These are phyloP conservation scores for Boeremia exigua DNA, from an alignment of 2,329 filamentous ascomycete species.

Conservation along the genomic window DNA sequence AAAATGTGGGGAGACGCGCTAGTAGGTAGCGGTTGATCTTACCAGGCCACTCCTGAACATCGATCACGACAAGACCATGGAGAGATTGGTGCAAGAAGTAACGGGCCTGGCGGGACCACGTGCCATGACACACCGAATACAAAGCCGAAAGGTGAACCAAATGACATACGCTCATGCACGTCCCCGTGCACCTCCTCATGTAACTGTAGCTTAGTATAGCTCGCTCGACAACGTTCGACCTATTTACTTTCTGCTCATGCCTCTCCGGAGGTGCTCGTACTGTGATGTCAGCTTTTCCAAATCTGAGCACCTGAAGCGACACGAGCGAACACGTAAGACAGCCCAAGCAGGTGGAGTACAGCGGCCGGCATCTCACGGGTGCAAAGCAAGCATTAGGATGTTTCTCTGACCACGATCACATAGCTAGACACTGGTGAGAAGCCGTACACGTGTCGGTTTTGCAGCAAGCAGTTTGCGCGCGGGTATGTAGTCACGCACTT, in stretches of 20 bases:
- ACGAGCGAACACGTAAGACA: slow-evolving; percentile 1
- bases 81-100: not conserved
- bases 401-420: not conserved
- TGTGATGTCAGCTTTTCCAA: not conserved
- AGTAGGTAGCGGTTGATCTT: not conserved
- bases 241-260: not conserved
- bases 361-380: not conserved
- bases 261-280: not conserved
- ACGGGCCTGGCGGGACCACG: not conserved
- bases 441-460: not conserved
- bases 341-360: not conserved
- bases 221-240: not conserved
- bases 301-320: not conserved
- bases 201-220: not conserved
- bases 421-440: slow-evolving; percentile 1
- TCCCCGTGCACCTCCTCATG: not conserved
- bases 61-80: not conserved
- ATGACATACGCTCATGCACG: not conserved
- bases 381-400: not conserved
- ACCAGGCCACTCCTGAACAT: too few relatives aligned
- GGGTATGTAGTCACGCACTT: not conserved
- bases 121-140: not conserved
- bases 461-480: not conserved
- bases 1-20: not conserved
- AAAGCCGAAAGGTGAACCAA: not conserved